These are phyloP conservation scores for Sclerotinia nivalis DNA, from an alignment of 2,329 filamentous ascomycete genomes.

Conservation along the genomic window DNA sequence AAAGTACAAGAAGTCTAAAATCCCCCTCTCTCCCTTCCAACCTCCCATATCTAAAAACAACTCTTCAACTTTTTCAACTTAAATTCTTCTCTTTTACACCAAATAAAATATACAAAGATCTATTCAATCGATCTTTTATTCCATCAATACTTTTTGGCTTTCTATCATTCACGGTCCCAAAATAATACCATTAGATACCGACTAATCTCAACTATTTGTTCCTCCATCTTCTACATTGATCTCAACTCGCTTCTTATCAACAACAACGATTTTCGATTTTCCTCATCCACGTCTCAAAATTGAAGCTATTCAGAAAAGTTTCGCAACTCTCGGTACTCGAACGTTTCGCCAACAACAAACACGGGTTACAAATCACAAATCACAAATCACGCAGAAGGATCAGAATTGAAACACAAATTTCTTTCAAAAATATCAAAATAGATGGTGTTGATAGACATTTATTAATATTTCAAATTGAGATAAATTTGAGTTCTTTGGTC, in stretches of 20 bases:
- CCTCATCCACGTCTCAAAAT: slow-evolving; percentile 30
- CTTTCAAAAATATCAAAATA: not conserved
- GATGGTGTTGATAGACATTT: not conserved
- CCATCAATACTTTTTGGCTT: slow-evolving; percentile 31
- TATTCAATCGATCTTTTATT: slow-evolving; percentile 35
- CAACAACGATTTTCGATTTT: slow-evolving; percentile 20
- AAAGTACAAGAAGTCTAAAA: slow-evolving; percentile 18
- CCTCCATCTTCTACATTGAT: not conserved
- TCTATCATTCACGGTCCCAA: slow-evolving; percentile 31
- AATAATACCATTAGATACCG: slow-evolving; percentile 26
- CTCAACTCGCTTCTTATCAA: slow-evolving; percentile 22
- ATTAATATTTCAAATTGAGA: not conserved
- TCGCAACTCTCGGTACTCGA: not conserved
- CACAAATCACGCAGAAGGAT: not conserved
- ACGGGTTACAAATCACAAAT: not conserved
- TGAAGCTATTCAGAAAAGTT: slow-evolving; percentile 40
- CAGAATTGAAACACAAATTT: not conserved
- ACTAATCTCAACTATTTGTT: slow-evolving; percentile 22
- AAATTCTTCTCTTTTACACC: slow-evolving; percentile 24
- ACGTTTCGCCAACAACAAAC: slow-evolving; percentile 24
- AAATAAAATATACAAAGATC: not conserved
- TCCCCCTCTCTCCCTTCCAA: slow-evolving; percentile 1
- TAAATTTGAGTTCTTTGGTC: not conserved
- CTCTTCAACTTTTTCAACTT: slow-evolving; percentile 1
- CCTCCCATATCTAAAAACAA: not conserved